Conservation (phyloP, 2,329 filamentous ascomycete species). For the Graphiopsis chlorocephala region DNA sequence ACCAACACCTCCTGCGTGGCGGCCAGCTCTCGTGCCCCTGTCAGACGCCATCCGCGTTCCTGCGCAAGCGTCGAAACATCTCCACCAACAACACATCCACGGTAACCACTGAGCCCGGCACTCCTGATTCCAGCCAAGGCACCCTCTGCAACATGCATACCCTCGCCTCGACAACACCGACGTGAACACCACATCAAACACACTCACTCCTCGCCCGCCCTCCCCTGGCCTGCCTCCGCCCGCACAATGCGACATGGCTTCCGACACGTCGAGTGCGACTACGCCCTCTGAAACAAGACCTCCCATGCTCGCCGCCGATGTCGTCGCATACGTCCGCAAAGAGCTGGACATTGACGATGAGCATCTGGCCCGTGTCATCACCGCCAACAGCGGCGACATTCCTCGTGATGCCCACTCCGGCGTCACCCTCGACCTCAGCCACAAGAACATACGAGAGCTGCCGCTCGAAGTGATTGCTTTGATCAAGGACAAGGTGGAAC, state of each 20-base stretch:
- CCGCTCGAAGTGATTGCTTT: constrained; percentile 73
- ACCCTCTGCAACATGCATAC: constrained; percentile 3
- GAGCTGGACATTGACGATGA: constrained; percentile 34
- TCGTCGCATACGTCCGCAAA: constrained; percentile 32
- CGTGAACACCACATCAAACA: constrained; percentile 5
- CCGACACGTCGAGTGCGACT: constrained; percentile 20
- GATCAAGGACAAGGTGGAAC: constrained; percentile 70
- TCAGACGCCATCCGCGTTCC: not conserved
- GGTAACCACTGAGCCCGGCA: not conserved
- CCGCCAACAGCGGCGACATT: constrained; percentile 25
- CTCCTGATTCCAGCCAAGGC: not conserved
- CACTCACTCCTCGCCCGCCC: not conserved
- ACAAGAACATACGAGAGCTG: constrained; percentile 68
- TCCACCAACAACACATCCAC: constrained; percentile 1
- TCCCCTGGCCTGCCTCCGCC: constrained; percentile 7
- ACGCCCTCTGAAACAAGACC: constrained; percentile 20
- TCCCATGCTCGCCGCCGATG: constrained; percentile 27
- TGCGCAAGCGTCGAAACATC: constrained; percentile 5
- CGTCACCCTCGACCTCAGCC: constrained; percentile 74
- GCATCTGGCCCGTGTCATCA: constrained; percentile 31
- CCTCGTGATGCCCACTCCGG: constrained; percentile 49
- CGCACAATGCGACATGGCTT: constrained; percentile 32
- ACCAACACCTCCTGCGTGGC: not conserved
- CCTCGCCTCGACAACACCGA: not conserved
- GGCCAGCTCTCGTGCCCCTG: not conserved